phyloP scores from a whole-genome alignment of 768 basidiomycete species.

The Suillus paluster region DNA sequence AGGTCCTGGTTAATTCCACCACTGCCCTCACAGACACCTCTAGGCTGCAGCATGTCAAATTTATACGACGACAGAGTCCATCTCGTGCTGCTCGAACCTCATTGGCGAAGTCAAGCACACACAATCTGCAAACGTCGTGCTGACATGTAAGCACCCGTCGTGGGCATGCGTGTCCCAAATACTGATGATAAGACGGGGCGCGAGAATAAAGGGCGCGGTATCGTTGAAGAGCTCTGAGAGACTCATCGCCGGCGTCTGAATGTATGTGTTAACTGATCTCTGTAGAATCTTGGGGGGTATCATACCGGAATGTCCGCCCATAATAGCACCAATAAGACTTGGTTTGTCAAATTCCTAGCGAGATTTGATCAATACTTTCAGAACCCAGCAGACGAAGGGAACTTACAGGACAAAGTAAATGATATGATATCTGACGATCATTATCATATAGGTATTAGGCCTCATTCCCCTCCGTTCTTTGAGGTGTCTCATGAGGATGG shows the following conservation, averaged over 20 bases:
- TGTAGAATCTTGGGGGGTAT: too few relatives aligned
- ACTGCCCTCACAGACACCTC: too few relatives aligned
- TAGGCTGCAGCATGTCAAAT: not conserved
- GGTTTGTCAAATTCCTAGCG: not conserved
- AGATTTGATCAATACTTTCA: not conserved
- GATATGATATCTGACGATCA: conserved; percentile 2
- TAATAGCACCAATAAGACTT: not conserved
- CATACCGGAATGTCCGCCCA: not conserved
- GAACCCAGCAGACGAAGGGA: not conserved
- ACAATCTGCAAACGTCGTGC: conserved; percentile 3
- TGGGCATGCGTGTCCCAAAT: conserved; percentile 5
- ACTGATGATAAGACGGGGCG: conserved; percentile 5
- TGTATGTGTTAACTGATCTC: not conserved
- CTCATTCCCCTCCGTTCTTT: not conserved
- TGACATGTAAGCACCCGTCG: not conserved
- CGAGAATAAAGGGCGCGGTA: conserved; percentile 1
- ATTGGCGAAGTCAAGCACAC: conserved; percentile 5
- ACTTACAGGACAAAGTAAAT: not conserved
- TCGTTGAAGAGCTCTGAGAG: not conserved
- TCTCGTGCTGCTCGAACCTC: not conserved
- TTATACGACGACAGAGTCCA: not conserved
- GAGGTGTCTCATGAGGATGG: not conserved
- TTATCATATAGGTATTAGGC: conserved; percentile 2
- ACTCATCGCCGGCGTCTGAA: not conserved
- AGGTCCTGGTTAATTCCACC: too few relatives aligned